Evolutionary conservation across 2,329 filamentous ascomycete species (phyloP), one percentile per base, ranked within the genome.

Genomic region (Boeremia exigua): DNA sequence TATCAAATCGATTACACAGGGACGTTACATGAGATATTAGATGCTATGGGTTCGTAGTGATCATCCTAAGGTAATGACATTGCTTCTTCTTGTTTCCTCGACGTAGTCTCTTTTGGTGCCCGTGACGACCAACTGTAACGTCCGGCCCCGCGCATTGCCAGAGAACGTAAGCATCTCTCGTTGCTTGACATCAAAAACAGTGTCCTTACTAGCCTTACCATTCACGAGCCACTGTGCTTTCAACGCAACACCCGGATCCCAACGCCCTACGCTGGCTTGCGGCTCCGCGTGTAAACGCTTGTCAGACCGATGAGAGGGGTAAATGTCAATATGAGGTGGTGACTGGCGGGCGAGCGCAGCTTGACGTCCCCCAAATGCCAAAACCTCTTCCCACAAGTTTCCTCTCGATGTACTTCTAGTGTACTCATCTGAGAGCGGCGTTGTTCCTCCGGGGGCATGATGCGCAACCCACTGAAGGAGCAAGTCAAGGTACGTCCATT

Each of bases 201-300:
- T n/a, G n/a, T n/a, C n/a, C n/a, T n/a, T n/a, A n/a, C n/a, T n/a
- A 15, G 62, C 51, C 48, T 66, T 65, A 2, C 70, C 65, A 51
- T 73, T 59, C 1, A 75, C 44, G 12, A 67, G 12, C 74, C 74
- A 76, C 54, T 75, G 68, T 34, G 69, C 74, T 30, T 66, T 57
- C 0, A 77, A 60, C 38, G 39, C 56, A 2, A 77, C 69, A 15
- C 74, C 75, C 3, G 75, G 74, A 57, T 77, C 74, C 74, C 74
- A 77, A 1, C 68, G 62, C 2, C 75, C 75, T 2, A 71, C 67
- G 47, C 40, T 69, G 2, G 63, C 60, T n/a, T 43, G n/a, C n/a
- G n/a, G n/a, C n/a, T n/a, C n/a, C n/a, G n/a, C n/a, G n/a, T n/a
- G n/a, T 25, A 3, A 61, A 25, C 6, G 47, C 34, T 9, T 49